Base-by-base conservation (phyloP, 1,284 basidiomycete genomes). In the Tilletiopsis washingtonensis region DNA sequence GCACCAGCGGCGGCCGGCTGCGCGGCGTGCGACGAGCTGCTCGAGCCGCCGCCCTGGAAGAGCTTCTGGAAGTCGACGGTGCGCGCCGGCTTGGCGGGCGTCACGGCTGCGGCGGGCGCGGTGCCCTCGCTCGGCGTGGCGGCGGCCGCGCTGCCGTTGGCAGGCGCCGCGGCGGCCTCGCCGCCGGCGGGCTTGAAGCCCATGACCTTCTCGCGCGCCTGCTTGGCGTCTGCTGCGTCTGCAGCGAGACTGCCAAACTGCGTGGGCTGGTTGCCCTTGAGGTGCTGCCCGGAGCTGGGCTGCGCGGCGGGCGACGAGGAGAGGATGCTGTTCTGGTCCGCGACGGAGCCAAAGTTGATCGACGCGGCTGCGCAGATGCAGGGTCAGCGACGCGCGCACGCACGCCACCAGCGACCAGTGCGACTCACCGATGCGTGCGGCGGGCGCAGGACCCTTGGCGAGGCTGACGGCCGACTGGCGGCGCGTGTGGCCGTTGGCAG, bases 81-180 rank as follows among this genome's bases (percentile, higher is more conserved):
- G 25, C 59, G 52, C 27, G 51, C 20, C 2, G 54, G 43, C n/a
- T n/a, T n/a, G n/a, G n/a, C n/a, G n/a, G n/a, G n/a, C n/a, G n/a
- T n/a, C n/a, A n/a, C n/a, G 9, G 20, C 25, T 11, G 55, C 20
- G 17, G 6, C 37, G 17, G 25, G 21, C 23, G 29, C 29, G 29
- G n/a, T 34, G 29, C n/a, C 41, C 32, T 26, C 47, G 32, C 59
- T 56, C 17, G 76, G 19, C 72, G 76, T 36, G 77, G 67, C 29
- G 11, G 62, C 43, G 25, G 59, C 51, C 1, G 75, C 76, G 9
- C 80, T 78, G 47, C 87, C 79, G 62, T 89, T 83, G n/a, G n/a
- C n/a, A n/a, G n/a, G n/a, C n/a, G n/a, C n/a, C 38, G 90, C 81
- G 40, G 82, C 82, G 45, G 83, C 82, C 45, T 86, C 85, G 19